phyloP scores from a whole-genome alignment of 768 basidiomycete genomes.

The Rhodotorula toruloides region DNA sequence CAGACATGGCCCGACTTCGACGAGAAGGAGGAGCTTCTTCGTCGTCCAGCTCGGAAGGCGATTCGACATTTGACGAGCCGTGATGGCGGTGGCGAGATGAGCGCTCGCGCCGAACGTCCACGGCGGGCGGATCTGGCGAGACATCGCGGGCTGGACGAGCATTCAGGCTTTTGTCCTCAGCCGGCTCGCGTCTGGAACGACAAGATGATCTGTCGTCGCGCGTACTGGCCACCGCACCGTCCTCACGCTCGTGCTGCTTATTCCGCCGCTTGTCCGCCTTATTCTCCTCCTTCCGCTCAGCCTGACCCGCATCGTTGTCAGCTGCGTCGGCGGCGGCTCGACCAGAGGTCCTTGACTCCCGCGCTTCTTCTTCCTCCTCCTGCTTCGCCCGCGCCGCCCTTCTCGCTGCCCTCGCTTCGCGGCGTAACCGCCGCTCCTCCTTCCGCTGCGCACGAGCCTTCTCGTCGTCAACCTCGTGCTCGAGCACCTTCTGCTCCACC shows the following conservation, averaged over 20 bases:
- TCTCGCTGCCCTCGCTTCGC: conserved; percentile 6
- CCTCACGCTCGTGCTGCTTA: too few species aligned
- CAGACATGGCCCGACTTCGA: conserved; percentile 26
- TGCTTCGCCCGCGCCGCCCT: not conserved
- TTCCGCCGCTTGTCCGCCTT: not conserved
- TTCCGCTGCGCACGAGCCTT: conserved; percentile 10
- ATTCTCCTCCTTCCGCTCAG: not conserved
- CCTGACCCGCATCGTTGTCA: conserved; percentile 3
- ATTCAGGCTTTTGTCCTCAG: too few species aligned
- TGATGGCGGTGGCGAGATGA: conserved; percentile 11
- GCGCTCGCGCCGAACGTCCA: not conserved
- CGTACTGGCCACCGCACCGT: too few species aligned
- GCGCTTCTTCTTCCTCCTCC: not conserved
- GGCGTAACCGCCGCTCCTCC: conserved; percentile 13
- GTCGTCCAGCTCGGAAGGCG: not conserved
- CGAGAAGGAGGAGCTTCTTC: not conserved
- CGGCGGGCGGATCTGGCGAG: not conserved
- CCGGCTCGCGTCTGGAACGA: too few species aligned
- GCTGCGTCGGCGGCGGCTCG: not conserved
- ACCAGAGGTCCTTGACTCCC: not conserved
- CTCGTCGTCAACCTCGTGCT: conserved; percentile 7
- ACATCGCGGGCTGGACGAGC: too few species aligned
- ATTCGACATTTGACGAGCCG: conserved; percentile 13
- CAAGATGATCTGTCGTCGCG: too few species aligned
- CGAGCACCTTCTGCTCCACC: conserved; percentile 12